Evolutionary conservation across 1,284 basidiomycete genomes (phyloP), one percentile per base, ranked within the genome.

Genomic region (Grifola frondosa): DNA sequence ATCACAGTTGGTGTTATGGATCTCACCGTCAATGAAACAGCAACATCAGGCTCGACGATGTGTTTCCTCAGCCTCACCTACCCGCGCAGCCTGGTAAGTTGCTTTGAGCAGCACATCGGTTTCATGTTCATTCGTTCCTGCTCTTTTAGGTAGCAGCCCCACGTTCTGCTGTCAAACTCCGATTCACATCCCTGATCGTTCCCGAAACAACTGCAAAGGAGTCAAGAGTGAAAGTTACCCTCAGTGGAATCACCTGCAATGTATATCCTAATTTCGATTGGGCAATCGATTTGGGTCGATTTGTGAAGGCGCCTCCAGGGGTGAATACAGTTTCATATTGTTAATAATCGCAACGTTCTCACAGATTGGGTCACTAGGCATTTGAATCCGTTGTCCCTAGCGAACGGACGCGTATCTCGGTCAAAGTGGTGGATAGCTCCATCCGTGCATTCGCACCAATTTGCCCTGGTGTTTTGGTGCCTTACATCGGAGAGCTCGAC

Each of bases 361-460:
- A 49, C 38, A 22, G 37, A 13, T 31, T 41, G n/a, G n/a, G n/a
- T n/a, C 26, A 7, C 1, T 49, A 93, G 82, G 88, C 89, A 0
- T 98, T 99, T 60, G 94, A 97, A 61, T 80, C 92, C 33, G 92
- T 97, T 11, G 82, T 93, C 16, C 96, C 96, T 0, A 94, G 81
- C 48, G 95, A 98, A 61, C 71, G 89, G 23, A 97, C 93, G 2
- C 71, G 74, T 5, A 68, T 98, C 21, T 69, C 72, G 6, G 47
- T 94, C 15, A 77, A 74, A 41, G 53, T 92, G n/a, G 52, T 70
- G n/a, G 84, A 93, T 53, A 78, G 80, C 6, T 88, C 89, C 0
- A 55, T 88, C 17, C 80, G 82, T 37, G 50, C 79, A 2, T 68
- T 79, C n/a, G 77, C 84, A 1, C 77, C 78, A 3, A 75, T 61